A percentile compares a stretch with the other conserved stretches of the same genome.
Evolutionary conservation across 2,329 filamentous ascomycete species (phyloP).

Genomic region (Penicillium janthinellum): DNA sequence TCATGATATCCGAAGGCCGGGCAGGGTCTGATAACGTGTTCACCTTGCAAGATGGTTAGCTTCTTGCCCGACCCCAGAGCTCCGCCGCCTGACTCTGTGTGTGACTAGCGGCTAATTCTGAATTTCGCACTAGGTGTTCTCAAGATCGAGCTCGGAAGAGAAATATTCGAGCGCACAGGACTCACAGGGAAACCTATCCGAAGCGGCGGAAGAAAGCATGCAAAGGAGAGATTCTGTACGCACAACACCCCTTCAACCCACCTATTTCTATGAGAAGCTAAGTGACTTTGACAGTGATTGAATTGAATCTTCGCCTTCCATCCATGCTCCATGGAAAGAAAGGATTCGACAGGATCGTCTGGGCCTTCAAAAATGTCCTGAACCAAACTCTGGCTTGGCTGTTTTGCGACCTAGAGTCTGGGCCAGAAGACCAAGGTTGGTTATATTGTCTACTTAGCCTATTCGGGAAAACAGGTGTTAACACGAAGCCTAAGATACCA

Average conservation of each 20-base stretch:
- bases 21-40: constrained; percentile 72
- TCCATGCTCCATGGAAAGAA: constrained; percentile 84
- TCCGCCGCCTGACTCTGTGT: too few species aligned
- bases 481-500: constrained; percentile 25
- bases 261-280: constrained; percentile 9
- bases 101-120: constrained; percentile 2
- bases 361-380: constrained; percentile 78
- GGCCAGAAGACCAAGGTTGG: constrained; percentile 48
- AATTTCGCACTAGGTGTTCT: constrained; percentile 59
- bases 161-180: constrained; percentile 80
- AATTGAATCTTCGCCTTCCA: constrained; percentile 71
- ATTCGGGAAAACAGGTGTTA: neutral
- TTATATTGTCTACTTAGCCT: neutral
- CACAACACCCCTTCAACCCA: neutral
- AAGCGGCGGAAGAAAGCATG: constrained; percentile 61
- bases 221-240: constrained; percentile 74
- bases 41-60: constrained; percentile 66
- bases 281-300: constrained; percentile 60
- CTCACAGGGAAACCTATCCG: constrained; percentile 70
- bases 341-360: constrained; percentile 74
- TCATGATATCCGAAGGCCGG: constrained; percentile 81
- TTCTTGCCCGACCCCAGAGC: neutral
- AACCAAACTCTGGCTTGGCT: constrained; percentile 72
- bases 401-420: constrained; percentile 63
- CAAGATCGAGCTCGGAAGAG: constrained; percentile 75